These are phyloP conservation scores for Chalaropsis thielavioides DNA, from an alignment of 2,329 filamentous ascomycete genomes.

Conservation along the genomic window DNA sequence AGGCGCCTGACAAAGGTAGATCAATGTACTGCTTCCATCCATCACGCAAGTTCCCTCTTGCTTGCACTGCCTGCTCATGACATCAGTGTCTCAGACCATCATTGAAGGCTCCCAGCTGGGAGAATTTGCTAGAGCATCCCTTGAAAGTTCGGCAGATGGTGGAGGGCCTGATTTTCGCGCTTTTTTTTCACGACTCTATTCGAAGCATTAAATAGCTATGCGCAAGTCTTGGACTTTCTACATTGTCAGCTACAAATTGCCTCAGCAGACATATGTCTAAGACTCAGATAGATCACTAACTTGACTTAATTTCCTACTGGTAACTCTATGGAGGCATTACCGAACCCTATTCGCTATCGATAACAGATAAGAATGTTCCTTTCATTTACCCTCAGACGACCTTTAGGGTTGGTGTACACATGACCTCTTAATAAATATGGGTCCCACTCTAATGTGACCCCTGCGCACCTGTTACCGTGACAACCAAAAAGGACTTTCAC, in stretches of 20 bases:
- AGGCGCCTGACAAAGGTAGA: not conserved
- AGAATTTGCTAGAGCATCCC: not conserved
- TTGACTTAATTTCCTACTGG: no score
- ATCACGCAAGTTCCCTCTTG: not conserved
- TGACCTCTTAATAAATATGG: not conserved
- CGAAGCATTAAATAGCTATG: no score
- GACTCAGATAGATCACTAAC: no score
- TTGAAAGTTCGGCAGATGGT: not conserved
- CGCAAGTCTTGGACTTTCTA: no score
- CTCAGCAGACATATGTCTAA: no score
- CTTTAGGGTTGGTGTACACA: not conserved
- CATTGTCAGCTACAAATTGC: no score
- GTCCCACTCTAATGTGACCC: not conserved
- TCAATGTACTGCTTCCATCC: not conserved
- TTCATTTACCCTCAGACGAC: not conserved
- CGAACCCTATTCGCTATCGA: not conserved
- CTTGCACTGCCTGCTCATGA: not conserved
- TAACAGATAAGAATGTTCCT: not conserved
- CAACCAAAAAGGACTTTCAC: not conserved
- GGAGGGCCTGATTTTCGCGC: no score
- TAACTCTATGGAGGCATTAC: not conserved
- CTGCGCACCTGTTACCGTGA: not conserved
- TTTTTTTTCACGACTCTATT: no score
- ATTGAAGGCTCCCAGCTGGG: not conserved
- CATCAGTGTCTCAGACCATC: not conserved